Conservation (phyloP, 2,329 filamentous ascomycete species). For the Leptosphaerulina australis region DNA sequence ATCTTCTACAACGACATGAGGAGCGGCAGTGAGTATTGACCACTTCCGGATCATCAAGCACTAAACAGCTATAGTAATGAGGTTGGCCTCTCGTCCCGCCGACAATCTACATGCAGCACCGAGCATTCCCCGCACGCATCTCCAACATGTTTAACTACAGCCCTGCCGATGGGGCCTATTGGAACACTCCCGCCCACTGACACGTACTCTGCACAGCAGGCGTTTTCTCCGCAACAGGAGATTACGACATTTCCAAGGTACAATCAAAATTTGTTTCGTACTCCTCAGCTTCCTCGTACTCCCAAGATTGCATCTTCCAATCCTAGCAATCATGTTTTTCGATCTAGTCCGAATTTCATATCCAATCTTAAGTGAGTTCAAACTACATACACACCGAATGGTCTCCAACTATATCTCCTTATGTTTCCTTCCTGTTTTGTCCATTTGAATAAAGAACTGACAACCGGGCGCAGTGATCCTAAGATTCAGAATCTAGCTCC, state of each 20-base stretch:
- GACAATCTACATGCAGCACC: slow-evolving; percentile 32
- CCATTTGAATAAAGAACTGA: not conserved
- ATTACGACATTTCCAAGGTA: slow-evolving; percentile 44
- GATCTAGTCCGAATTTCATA: slow-evolving; percentile 38
- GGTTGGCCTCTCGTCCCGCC: slow-evolving; percentile 31
- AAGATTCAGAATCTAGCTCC: slow-evolving; percentile 27
- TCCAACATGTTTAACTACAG: slow-evolving; percentile 22
- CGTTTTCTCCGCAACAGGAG: slow-evolving; percentile 36
- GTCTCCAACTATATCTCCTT: not conserved
- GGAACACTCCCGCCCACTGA: slow-evolving; percentile 24
- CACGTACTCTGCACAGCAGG: slow-evolving; percentile 25
- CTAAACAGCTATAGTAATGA: slow-evolving; percentile 39
- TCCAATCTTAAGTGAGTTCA: slow-evolving; percentile 47
- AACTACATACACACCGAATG: slow-evolving; percentile 21
- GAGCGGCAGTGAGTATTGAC: slow-evolving; percentile 52
- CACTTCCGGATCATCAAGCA: not conserved
- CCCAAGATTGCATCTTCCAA: slow-evolving; percentile 26
- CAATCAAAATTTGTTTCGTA: slow-evolving; percentile 46
- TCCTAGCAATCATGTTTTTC: slow-evolving; percentile 37
- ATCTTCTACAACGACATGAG: slow-evolving; percentile 54
- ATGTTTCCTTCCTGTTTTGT: not conserved
- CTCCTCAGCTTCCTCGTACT: slow-evolving; percentile 45
- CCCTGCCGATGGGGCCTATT: slow-evolving; percentile 21
- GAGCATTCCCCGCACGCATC: slow-evolving; percentile 31
- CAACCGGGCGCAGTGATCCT: slow-evolving; percentile 18